phyloP scores from a whole-genome alignment of 2,329 filamentous ascomycete genomes.

The Microsporum canis region DNA sequence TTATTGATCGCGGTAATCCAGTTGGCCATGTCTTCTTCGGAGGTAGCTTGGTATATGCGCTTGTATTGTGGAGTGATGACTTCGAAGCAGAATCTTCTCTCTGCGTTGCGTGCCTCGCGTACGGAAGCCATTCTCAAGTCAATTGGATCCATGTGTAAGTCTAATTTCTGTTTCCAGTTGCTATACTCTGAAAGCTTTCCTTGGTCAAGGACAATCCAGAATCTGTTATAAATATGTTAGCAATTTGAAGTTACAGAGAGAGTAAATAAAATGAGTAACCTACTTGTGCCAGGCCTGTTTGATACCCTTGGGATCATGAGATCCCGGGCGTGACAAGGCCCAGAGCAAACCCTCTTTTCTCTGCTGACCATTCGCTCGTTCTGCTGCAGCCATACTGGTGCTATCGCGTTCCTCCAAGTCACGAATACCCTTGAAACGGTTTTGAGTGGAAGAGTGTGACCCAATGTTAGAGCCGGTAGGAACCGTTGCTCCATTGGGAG shows the following conservation, averaged over 20 bases:
- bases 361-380: slow-evolving; percentile 51
- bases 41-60: slow-evolving; percentile 92
- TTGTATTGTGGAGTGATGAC: slow-evolving; percentile 96
- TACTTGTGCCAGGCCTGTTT: slow-evolving; percentile 99
- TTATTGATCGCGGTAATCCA: slow-evolving; percentile 98
- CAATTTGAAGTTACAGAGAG: not conserved
- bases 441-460: slow-evolving; percentile 27
- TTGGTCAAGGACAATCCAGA: slow-evolving; percentile 97
- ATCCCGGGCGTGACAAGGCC: slow-evolving; percentile 85
- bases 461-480: slow-evolving; percentile 15
- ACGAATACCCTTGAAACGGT: slow-evolving; percentile 78
- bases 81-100: slow-evolving; percentile 93
- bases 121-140: slow-evolving; percentile 95
- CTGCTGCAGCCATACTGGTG: slow-evolving; percentile 41
- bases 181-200: slow-evolving; percentile 96
- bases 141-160: slow-evolving; percentile 95
- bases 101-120: slow-evolving; percentile 84
- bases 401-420: slow-evolving; percentile 77
- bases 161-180: slow-evolving; percentile 96
- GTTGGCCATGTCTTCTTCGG: slow-evolving; percentile 92
- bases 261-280: slow-evolving; percentile 23
- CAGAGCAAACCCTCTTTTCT: slow-evolving; percentile 90
- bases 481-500: slow-evolving; percentile 21
- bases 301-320: slow-evolving; percentile 86
- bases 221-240: slow-evolving; percentile 42